phyloP scores from a whole-genome alignment of 257 asterid genomes.

The Orobanche coerulescens region DNA sequence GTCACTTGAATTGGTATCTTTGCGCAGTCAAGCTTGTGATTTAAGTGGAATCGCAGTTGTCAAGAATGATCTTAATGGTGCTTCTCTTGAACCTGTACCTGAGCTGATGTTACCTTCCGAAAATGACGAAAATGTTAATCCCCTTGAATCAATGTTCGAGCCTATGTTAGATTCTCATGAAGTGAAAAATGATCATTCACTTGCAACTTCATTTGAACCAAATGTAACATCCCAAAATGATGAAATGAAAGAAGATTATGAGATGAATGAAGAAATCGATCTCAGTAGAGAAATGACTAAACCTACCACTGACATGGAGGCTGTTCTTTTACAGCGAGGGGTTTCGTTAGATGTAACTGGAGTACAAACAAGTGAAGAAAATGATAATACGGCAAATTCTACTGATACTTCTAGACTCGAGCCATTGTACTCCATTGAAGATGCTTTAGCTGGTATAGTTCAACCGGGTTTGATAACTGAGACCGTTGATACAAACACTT shows the following conservation, averaged over 20 bases:
- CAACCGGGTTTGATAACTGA: no score
- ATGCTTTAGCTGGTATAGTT: no score
- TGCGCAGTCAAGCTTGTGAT: slow-evolving; percentile 51
- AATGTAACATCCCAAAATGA: slow-evolving; percentile 29
- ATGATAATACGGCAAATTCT: slow-evolving; percentile 25
- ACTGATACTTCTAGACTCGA: not conserved
- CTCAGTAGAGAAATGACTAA: slow-evolving; percentile 18
- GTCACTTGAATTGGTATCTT: slow-evolving; percentile 49
- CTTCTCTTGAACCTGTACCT: slow-evolving; percentile 27
- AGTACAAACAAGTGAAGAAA: slow-evolving; percentile 21
- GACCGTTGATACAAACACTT: slow-evolving; percentile 26
- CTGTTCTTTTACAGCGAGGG: slow-evolving; percentile 24
- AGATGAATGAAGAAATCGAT: slow-evolving; percentile 14
- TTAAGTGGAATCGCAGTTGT: slow-evolving; percentile 43
- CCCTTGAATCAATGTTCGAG: slow-evolving; percentile 22
- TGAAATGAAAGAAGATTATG: slow-evolving; percentile 26
- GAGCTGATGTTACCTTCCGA: slow-evolving; percentile 29
- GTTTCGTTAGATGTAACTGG: slow-evolving; percentile 30
- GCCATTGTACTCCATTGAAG: no score
- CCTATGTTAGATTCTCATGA: slow-evolving; percentile 25
- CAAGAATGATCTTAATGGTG: slow-evolving; percentile 30
- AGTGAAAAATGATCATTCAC: slow-evolving; percentile 26
- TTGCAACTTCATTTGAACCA: slow-evolving; percentile 26
- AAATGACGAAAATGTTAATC: slow-evolving; percentile 26
- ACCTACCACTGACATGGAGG: slow-evolving; percentile 24